Evolutionary conservation across 192 early-diverging fungal species (phyloP).

Genomic region (Coemansia nantahalensis): DNA sequence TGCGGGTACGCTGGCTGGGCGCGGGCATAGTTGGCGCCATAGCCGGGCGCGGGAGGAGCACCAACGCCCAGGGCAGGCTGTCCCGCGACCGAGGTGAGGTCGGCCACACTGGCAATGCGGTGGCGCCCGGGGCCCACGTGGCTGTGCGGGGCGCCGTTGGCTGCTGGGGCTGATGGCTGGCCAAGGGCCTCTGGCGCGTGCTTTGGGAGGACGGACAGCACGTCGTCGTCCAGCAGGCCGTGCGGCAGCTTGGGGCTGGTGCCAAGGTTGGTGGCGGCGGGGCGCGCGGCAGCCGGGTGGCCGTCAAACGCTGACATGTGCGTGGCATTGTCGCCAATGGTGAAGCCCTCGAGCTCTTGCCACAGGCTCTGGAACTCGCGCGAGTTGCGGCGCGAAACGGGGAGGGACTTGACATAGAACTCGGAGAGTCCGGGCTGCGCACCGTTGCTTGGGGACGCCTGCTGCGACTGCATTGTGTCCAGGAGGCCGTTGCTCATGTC

Average conservation of each 20-base stretch:
- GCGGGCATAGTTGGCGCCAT: constrained; percentile 1
- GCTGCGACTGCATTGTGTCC: constrained; percentile 51
- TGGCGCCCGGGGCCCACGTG: constrained; percentile 1
- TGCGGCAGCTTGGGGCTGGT: constrained; percentile 52
- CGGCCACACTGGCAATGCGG: constrained; percentile 14
- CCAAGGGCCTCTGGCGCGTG: neutral
- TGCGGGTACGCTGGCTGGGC: constrained; percentile 2
- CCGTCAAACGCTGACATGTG: constrained; percentile 29
- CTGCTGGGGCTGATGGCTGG: neutral
- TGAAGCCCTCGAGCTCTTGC: constrained; percentile 51
- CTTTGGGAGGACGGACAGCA: constrained; percentile 10
- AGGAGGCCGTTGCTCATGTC: constrained; percentile 37
- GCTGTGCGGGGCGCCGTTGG: constrained; percentile 1
- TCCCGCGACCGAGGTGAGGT: constrained; percentile 5
- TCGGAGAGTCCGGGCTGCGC: constrained; percentile 27
- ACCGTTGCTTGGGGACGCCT: constrained; percentile 40
- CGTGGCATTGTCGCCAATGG: constrained; percentile 27
- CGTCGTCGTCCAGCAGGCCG: constrained; percentile 46
- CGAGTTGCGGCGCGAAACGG: constrained; percentile 71
- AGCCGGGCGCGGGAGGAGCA: neutral
- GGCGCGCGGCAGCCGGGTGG: constrained; percentile 27
- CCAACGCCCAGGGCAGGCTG: neutral
- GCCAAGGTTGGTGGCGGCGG: constrained; percentile 25
- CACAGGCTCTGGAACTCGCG: constrained; percentile 56
- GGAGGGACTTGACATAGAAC: constrained; percentile 59